Percentiles rank a stretch among this genome's conserved stretches.
These are phyloP conservation scores for Aphanomyces cochlioides DNA, from an alignment of 352 stramenopile species.

Conservation along the genomic window DNA sequence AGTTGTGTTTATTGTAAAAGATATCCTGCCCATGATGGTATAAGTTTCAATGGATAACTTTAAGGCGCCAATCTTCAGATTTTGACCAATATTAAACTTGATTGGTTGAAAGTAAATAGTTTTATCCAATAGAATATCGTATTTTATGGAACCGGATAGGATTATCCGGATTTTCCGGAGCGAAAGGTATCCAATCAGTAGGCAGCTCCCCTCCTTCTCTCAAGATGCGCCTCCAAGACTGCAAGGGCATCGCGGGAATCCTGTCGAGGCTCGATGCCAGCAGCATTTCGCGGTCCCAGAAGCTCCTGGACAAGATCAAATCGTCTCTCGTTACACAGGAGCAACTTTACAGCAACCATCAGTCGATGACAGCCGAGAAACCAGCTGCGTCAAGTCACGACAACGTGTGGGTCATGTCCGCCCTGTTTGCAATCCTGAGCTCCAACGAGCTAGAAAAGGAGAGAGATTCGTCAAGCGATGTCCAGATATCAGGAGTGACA, in stretches of 20 bases:
- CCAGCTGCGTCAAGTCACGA: not conserved
- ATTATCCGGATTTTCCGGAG: not conserved
- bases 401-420: slow-evolving; percentile 24
- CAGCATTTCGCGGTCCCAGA: slow-evolving; percentile 15
- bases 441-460: slow-evolving; percentile 15
- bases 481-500: not conserved
- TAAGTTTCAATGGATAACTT: no score
- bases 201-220: slow-evolving; percentile 2
- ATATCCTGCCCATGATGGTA: no score
- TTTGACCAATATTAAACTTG: no score
- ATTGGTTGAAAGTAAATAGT: no score
- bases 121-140: no score
- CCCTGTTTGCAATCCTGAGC: slow-evolving; percentile 25
- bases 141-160: no score
- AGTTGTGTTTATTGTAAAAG: no score
- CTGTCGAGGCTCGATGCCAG: slow-evolving; percentile 4
- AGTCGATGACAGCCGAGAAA: not conserved
- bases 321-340: slow-evolving; percentile 11
- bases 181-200: slow-evolving; percentile 11
- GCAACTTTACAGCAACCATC: slow-evolving; percentile 6
- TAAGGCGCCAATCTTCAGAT: no score
- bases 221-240: slow-evolving; percentile 24
- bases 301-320: slow-evolving; percentile 28
- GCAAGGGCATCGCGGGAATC: slow-evolving; percentile 5
- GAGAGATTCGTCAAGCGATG: not conserved